A percentile compares a stretch with the other conserved stretches of the same genome.
These are phyloP conservation scores for Candida sonorensis DNA, from an alignment of 805 yeast genomes.

Conservation along the genomic window DNA sequence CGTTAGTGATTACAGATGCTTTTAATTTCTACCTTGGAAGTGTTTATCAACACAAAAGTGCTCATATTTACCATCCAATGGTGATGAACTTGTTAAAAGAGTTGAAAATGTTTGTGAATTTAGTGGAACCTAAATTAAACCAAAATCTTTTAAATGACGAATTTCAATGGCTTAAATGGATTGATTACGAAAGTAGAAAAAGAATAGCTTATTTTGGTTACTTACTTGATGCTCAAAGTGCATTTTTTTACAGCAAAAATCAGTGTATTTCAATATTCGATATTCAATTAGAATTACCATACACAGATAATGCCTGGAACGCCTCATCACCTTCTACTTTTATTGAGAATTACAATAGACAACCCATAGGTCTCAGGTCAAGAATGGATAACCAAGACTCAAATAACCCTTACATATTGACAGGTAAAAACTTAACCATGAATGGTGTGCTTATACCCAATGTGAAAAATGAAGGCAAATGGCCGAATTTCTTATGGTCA, in stretches of 20 bases:
- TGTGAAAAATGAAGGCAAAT: conserved; percentile 24
- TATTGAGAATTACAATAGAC: conserved; percentile 18
- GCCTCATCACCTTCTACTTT: conserved; percentile 23
- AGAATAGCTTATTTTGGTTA: conserved; percentile 36
- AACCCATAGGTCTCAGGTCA: conserved; percentile 20
- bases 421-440: conserved; percentile 4
- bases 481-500: conserved; percentile 33
- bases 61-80: conserved; percentile 19
- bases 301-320: conserved; percentile 38
- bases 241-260: conserved; percentile 27
- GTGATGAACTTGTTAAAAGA: conserved; percentile 15
- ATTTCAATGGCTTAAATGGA: conserved; percentile 39
- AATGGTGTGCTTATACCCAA: conserved; percentile 15
- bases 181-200: conserved; percentile 36
- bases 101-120: conserved; percentile 10
- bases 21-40: conserved; percentile 20
- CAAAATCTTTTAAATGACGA: background rate
- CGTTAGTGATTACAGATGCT: conserved; percentile 20
- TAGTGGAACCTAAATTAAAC: conserved; percentile 8
- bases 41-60: conserved; percentile 8
- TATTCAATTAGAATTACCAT: conserved; percentile 38
- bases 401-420: conserved; percentile 2
- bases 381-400: conserved; percentile 3
- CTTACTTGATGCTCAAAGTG: conserved; percentile 34
- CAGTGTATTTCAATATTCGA: conserved; percentile 35